Evolutionary conservation across 805 yeast species (phyloP), one percentile per base, ranked within the genome.

Genomic region (Teunomyces cretensis): DNA sequence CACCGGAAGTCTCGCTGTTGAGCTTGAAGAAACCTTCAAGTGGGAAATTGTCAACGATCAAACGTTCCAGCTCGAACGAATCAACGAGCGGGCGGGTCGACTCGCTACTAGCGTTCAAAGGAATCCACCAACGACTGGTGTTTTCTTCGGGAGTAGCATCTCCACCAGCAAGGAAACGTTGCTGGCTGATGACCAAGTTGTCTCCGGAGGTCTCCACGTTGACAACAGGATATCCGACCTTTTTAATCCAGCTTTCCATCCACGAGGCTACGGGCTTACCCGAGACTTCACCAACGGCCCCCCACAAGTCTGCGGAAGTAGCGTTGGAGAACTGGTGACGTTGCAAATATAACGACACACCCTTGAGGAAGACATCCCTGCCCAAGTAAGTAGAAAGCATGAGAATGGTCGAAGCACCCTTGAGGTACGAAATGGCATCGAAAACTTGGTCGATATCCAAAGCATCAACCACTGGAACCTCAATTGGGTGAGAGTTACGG

Each of bases 361-460:
- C 96, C 54, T 76, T 75, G 51, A 88, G 71, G 61, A 88, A 88
- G 4, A 69, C 62, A 11, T 83, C 88, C 49, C 74, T 80, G 33
- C 94, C 91, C 47, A 88, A 68, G 60, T 79, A 78, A 53, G 77
- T 79, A 30, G 91, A 80, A 46, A 87, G 72, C 96, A 88, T 88
- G 58, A 83, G 74, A 47, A 88, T 81, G 24, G 85, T 73, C 19
- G 91, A 83, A 6, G 90, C 86, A 45, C 96, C 96, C 68, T 88
- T 88, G 51, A 82, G 68, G 64, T 88, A 88, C 3, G 94, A 86
- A 45, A 88, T 88, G 28, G 82, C 81, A 58, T 88, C 96, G 61
- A 88, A 88, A 14, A 86, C 81, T 67, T 88, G 91, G 61, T 84
- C 86, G 50, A 88, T 83, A 54, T 88, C 94, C 50, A 80, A 78